phyloP scores from a whole-genome alignment of 495 filamentous ascomycete genomes.

The Talaromyces proteolyticus region DNA sequence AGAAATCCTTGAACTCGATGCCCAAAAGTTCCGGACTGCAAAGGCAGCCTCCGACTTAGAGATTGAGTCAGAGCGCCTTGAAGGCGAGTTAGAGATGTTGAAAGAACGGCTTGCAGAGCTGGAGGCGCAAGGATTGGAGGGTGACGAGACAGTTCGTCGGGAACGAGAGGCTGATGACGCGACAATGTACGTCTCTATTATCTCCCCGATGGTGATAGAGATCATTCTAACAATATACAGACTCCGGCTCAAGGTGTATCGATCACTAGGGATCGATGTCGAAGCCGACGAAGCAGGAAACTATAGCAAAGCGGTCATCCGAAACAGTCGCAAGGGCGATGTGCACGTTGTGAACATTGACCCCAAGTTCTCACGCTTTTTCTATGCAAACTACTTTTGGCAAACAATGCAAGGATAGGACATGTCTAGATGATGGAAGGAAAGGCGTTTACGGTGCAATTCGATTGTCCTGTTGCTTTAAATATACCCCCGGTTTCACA shows the following conservation, averaged over 20 bases:
- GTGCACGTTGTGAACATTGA: slow-evolving; percentile 95
- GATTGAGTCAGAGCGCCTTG: slow-evolving; percentile 83
- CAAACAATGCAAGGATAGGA: slow-evolving; percentile 61
- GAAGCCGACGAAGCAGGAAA: slow-evolving; percentile 76
- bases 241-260: slow-evolving; percentile 84
- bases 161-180: slow-evolving; percentile 59
- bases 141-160: slow-evolving; percentile 45
- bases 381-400: slow-evolving; percentile 97
- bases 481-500: slow-evolving; percentile 6
- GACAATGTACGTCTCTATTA: slow-evolving; percentile 34
- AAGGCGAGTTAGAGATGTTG: slow-evolving; percentile 72
- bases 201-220: neutral
- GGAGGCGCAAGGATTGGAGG: slow-evolving; percentile 72
- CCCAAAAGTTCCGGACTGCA: slow-evolving; percentile 89
- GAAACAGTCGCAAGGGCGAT: slow-evolving; percentile 83
- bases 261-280: slow-evolving; percentile 84
- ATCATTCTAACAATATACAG: slow-evolving; percentile 25
- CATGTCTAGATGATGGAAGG: slow-evolving; percentile 2
- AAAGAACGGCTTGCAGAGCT: slow-evolving; percentile 71
- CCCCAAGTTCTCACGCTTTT: slow-evolving; percentile 81
- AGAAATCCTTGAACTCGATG: slow-evolving; percentile 78
- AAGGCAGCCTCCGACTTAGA: slow-evolving; percentile 85
- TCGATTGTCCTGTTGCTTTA: slow-evolving; percentile 2
- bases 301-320: slow-evolving; percentile 79
- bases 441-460: neutral